Conservation (phyloP, 2,329 filamentous ascomycete genomes). For the Paraconiothyrium brasiliense region DNA sequence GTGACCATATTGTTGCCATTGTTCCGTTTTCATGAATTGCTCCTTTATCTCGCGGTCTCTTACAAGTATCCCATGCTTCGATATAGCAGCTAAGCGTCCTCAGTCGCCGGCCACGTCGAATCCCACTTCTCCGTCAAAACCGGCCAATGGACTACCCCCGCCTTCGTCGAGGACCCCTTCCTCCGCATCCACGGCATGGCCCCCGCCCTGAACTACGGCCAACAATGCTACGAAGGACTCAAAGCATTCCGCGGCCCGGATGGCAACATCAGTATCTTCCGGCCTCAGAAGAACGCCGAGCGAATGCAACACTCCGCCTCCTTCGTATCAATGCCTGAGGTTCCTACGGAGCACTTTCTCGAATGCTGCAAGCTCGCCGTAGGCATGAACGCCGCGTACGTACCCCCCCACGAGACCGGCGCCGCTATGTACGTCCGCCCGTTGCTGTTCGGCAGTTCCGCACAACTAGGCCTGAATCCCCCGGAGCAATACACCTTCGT, state of each 20-base stretch:
- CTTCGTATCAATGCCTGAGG: slow-evolving; percentile 82
- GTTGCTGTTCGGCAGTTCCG: slow-evolving; percentile 84
- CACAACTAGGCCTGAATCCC: slow-evolving; percentile 85
- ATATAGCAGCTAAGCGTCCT: slow-evolving; percentile 10
- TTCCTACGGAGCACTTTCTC: slow-evolving; percentile 80
- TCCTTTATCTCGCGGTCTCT: not conserved
- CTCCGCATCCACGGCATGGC: slow-evolving; percentile 94
- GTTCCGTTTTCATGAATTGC: not conserved
- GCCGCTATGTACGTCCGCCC: slow-evolving; percentile 94
- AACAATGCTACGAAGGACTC: slow-evolving; percentile 98
- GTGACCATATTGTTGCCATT: not conserved
- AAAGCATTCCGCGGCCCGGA: slow-evolving; percentile 88
- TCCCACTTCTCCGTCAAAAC: slow-evolving; percentile 80
- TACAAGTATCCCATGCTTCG: not conserved
- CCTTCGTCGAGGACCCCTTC: slow-evolving; percentile 83
- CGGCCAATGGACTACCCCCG: slow-evolving; percentile 78
- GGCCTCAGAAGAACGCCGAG: slow-evolving; percentile 82
- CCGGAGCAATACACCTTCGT: slow-evolving; percentile 92
- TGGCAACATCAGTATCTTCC: slow-evolving; percentile 84
- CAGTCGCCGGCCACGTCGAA: slow-evolving; percentile 94
- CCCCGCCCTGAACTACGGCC: slow-evolving; percentile 91
- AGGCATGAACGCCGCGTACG: slow-evolving; percentile 85
- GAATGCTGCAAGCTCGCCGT: slow-evolving; percentile 82
- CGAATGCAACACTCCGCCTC: slow-evolving; percentile 86
- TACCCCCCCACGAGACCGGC: slow-evolving; percentile 87